A percentile compares a stretch with the other conserved stretches of the same genome.
Conservation (phyloP, 257 asterid species). For the Ophiorrhiza pumila region DNA sequence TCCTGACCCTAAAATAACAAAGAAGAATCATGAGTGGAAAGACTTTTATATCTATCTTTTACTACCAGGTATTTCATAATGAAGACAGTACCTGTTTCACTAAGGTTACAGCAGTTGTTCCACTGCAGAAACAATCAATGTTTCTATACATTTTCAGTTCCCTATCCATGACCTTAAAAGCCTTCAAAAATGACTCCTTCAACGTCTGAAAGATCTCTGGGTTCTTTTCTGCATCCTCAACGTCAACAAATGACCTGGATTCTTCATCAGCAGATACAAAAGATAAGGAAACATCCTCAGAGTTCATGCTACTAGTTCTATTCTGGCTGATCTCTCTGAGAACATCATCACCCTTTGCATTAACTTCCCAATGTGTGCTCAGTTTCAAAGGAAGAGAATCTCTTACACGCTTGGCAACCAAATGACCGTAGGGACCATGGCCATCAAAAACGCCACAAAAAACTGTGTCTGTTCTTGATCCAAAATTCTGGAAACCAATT, state of each 20-base stretch:
- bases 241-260: slow-evolving; percentile 45
- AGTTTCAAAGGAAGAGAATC: slow-evolving; percentile 83
- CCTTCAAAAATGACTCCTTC: slow-evolving; percentile 80
- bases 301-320: slow-evolving; percentile 39
- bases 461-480: slow-evolving; percentile 76
- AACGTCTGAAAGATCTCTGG: slow-evolving; percentile 59
- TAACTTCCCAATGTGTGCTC: slow-evolving; percentile 80
- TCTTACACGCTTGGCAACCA: slow-evolving; percentile 89
- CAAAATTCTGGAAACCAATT: slow-evolving; percentile 70
- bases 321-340: slow-evolving; percentile 57
- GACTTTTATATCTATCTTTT: slow-evolving; percentile 1
- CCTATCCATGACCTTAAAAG: slow-evolving; percentile 83
- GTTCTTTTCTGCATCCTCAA: slow-evolving; percentile 52
- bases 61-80: slow-evolving; percentile 15
- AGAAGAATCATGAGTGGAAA: slow-evolving; percentile 4
- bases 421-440: slow-evolving; percentile 89
- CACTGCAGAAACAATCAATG: slow-evolving; percentile 91
- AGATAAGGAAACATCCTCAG: slow-evolving; percentile 44
- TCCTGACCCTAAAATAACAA: slow-evolving; percentile 61
- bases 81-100: slow-evolving; percentile 65
- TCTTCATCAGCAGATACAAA: slow-evolving; percentile 54
- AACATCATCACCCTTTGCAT: slow-evolving; percentile 56
- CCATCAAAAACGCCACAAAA: slow-evolving; percentile 97
- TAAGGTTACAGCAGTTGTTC: slow-evolving; percentile 90
- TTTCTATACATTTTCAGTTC: slow-evolving; percentile 64